Percentiles rank a stretch among this genome's conserved stretches.
Evolutionary conservation across 352 stramenopile species (phyloP).

Genomic region (Globisporangium yorkense): DNA sequence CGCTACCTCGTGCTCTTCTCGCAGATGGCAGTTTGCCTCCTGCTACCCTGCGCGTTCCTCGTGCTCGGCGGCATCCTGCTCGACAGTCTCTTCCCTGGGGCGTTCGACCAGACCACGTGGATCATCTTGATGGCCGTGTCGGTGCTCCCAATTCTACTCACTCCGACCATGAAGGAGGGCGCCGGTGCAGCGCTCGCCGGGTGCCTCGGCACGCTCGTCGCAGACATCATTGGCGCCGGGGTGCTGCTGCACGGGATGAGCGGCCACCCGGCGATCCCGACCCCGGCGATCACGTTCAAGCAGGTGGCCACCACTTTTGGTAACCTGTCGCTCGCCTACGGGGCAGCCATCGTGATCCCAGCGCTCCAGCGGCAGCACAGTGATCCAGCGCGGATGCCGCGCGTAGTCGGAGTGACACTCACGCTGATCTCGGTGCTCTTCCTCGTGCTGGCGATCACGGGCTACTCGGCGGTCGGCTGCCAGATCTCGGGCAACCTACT

Average conservation of each 20-base stretch:
- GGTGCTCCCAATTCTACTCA: conserved; percentile 34
- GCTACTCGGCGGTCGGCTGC: conserved; percentile 41
- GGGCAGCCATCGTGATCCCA: conserved; percentile 45
- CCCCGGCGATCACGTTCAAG: conserved; percentile 31
- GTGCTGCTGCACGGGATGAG: conserved; percentile 43
- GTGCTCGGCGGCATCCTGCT: conserved; percentile 39
- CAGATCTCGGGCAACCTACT: conserved; percentile 53
- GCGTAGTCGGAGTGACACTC: conserved; percentile 43
- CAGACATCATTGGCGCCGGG: conserved; percentile 29
- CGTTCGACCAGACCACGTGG: conserved; percentile 33
- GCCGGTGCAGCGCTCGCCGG: conserved; percentile 36
- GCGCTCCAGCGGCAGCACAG: conserved; percentile 45
- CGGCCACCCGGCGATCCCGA: conserved; percentile 28
- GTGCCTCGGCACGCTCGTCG: conserved; percentile 42
- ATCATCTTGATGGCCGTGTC: conserved; percentile 48
- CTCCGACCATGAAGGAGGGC: conserved; percentile 45
- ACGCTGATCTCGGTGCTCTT: conserved; percentile 45
- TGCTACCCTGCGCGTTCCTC: conserved; percentile 38
- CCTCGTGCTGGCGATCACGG: conserved; percentile 26
- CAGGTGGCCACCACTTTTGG: conserved; percentile 43
- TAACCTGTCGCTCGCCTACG: conserved; percentile 44
- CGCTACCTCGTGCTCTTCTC: neutral
- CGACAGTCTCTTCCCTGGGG: conserved; percentile 37
- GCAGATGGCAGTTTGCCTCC: conserved; percentile 19
- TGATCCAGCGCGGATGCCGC: conserved; percentile 43